These are phyloP conservation scores for Blepharisma undulans DNA, from an alignment of 169 alveolate genomes.

Conservation along the genomic window DNA sequence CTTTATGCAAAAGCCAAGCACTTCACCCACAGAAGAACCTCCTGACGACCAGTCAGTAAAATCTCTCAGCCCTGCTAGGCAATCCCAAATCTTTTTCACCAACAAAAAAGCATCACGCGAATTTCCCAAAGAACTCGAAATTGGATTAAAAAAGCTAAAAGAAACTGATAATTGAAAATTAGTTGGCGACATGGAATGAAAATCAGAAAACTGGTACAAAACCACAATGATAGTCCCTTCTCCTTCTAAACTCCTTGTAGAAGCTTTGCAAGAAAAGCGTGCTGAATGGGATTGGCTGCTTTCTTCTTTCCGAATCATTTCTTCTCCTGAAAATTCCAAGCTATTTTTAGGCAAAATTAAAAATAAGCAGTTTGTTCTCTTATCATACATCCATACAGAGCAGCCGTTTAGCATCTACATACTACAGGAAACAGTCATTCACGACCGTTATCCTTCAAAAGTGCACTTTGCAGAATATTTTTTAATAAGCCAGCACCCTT, in stretches of 20 bases:
- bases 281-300: constrained; percentile 17
- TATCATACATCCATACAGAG: neutral
- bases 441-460: neutral
- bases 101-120: neutral
- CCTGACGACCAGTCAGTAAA: neutral
- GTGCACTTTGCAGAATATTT: neutral
- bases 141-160: neutral
- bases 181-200: neutral
- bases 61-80: neutral
- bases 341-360: neutral
- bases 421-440: neutral
- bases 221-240: neutral
- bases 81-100: neutral
- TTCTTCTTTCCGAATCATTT: neutral
- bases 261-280: neutral
- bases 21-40: neutral
- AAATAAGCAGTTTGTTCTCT: neutral
- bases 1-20: neutral
- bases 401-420: neutral
- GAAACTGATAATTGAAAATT: neutral
- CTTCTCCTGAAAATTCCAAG: neutral
- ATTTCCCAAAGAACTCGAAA: constrained; percentile 12
- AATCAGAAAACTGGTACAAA: neutral
- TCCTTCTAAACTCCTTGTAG: neutral
- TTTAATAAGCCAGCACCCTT: constrained; percentile 12